phyloP scores from a whole-genome alignment of 306 rosid species.

The Lathyrus oleraceus region DNA sequence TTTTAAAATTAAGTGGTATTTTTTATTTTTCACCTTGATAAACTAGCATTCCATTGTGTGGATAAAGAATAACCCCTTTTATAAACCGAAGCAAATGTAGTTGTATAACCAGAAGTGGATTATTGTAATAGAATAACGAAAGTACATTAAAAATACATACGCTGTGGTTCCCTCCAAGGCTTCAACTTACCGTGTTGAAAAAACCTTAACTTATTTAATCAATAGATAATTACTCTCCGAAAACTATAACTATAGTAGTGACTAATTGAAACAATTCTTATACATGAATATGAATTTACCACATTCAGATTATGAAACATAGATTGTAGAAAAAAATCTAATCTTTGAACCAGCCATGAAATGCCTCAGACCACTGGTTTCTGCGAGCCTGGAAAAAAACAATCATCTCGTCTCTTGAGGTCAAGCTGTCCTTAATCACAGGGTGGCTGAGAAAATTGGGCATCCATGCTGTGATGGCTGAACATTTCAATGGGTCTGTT shows the following conservation, averaged over 20 bases:
- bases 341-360: constrained; percentile 24
- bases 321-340: background rate
- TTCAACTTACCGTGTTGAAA: background rate
- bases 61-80: background rate
- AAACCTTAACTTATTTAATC: background rate
- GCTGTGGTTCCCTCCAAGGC: background rate
- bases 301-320: background rate
- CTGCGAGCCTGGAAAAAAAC: constrained; percentile 37
- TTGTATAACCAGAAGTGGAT: background rate
- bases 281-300: background rate
- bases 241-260: background rate
- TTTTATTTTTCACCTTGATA: too few species aligned
- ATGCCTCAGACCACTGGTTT: background rate
- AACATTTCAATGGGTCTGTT: constrained; percentile 43
- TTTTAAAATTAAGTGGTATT: too few species aligned
- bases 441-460: constrained; percentile 40
- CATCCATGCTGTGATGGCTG: constrained; percentile 45
- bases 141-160: background rate
- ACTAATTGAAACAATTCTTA: background rate
- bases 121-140: background rate
- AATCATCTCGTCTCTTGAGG: constrained; percentile 47
- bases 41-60: too few species aligned
- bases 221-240: background rate
- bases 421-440: constrained; percentile 44
- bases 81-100: background rate